Conservation (phyloP, 2,329 filamentous ascomycete species). For the Cytospora piceicola region DNA sequence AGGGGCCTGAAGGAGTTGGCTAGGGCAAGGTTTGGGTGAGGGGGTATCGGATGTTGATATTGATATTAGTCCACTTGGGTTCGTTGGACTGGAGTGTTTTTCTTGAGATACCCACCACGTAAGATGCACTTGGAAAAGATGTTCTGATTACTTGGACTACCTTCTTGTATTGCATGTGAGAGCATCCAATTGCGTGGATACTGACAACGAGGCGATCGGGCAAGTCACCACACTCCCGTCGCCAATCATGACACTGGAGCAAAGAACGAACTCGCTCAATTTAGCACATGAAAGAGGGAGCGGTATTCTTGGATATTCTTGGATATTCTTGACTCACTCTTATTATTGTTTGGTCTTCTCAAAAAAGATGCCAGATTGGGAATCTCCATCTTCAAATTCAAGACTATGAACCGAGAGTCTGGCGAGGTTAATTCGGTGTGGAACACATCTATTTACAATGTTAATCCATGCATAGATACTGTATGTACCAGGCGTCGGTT, state of each 20-base stretch:
- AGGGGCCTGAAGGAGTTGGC: constrained; percentile 79
- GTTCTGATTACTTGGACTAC: not conserved
- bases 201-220: too few species aligned
- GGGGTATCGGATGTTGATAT: not conserved
- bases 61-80: not conserved
- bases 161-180: not conserved
- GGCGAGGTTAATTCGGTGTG: not conserved
- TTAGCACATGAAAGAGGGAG: too few species aligned
- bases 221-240: too few species aligned
- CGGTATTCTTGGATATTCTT: too few species aligned
- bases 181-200: not conserved
- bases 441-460: too few species aligned
- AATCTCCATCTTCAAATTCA: not conserved
- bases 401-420: not conserved
- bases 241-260: too few species aligned
- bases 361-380: too few species aligned
- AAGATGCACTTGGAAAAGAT: not conserved
- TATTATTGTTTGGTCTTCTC: too few species aligned
- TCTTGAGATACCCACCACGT: not conserved
- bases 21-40: constrained; percentile 73
- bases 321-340: too few species aligned
- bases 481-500: too few species aligned
- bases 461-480: too few species aligned
- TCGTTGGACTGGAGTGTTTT: not conserved
- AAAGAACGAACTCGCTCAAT: too few species aligned